A percentile compares a stretch with the other conserved stretches of the same genome.
phyloP scores from a whole-genome alignment of 345 rosid genomes.

The Syzygium jambos region DNA sequence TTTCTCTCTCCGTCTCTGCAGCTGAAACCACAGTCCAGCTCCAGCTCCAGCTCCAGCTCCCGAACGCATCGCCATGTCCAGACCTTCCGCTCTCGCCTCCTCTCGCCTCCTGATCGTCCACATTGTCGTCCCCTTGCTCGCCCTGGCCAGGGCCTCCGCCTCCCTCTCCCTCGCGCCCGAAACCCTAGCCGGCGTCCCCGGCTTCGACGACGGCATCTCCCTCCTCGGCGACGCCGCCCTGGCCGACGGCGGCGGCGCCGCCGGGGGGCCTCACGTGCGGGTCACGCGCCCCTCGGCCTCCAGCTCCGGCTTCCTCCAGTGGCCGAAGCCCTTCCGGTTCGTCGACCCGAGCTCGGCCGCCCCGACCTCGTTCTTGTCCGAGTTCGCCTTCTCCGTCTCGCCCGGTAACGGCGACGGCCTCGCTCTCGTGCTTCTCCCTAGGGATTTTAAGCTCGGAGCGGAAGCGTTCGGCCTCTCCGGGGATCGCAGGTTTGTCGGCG shows the following conservation, averaged over 20 bases:
- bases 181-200: constrained; percentile 12
- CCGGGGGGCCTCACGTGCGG: constrained; percentile 11
- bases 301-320: constrained; percentile 25
- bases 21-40: neutral
- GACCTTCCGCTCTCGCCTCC: neutral
- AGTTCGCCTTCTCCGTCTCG: constrained; percentile 27
- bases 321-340: constrained; percentile 27
- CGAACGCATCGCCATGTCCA: neutral
- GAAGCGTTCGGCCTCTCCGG: constrained; percentile 19
- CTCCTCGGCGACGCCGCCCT: constrained; percentile 31
- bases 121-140: neutral
- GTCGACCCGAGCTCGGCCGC: neutral
- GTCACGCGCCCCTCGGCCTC: constrained; percentile 17
- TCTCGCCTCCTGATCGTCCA: neutral
- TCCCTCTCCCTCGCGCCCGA: constrained; percentile 5
- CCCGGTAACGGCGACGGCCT: constrained; percentile 25
- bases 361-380: constrained; percentile 27
- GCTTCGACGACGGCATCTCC: constrained; percentile 17
- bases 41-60: too few relatives aligned
- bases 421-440: constrained; percentile 32
- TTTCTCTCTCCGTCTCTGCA: neutral
- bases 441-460: constrained; percentile 6
- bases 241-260: neutral
- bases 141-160: neutral
- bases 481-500: constrained; percentile 19